A percentile compares a stretch with the other conserved stretches of the same genome.
These are phyloP conservation scores for Cocos nucifera DNA, from an alignment of 176 grass and related monocot species.

Conservation along the genomic window DNA sequence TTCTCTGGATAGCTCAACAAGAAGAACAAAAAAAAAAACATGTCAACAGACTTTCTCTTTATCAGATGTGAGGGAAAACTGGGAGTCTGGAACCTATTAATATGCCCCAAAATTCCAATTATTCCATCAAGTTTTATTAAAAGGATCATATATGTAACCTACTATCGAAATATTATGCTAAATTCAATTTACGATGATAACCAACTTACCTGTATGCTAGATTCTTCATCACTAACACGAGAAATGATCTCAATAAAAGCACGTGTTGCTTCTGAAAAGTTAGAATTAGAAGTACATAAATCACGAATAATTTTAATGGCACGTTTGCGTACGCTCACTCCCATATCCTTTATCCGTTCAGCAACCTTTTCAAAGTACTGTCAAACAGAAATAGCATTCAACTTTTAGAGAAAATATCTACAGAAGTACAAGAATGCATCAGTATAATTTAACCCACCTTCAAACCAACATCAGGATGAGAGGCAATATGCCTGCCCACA, in stretches of 20 bases:
- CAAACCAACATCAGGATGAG: slow-evolving; percentile 95
- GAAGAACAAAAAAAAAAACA: no score
- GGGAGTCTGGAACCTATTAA: no score
- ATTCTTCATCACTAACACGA: slow-evolving; percentile 97
- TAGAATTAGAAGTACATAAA: slow-evolving; percentile 78
- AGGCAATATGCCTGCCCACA: slow-evolving; percentile 97
- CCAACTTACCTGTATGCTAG: slow-evolving; percentile 78
- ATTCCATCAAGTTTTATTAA: no score
- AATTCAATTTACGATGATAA: neutral
- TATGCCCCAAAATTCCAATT: no score
- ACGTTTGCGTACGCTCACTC: slow-evolving; percentile 97
- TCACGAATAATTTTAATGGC: slow-evolving; percentile 97
- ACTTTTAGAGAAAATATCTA: slow-evolving; percentile 15
- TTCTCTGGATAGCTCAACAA: no score
- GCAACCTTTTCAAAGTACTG: slow-evolving; percentile 99
- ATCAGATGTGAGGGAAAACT: no score
- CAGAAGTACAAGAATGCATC: slow-evolving; percentile 17
- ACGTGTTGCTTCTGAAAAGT: slow-evolving; percentile 46
- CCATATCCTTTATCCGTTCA: slow-evolving; percentile 95
- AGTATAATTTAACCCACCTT: slow-evolving; percentile 46
- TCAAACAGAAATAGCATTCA: slow-evolving; percentile 17
- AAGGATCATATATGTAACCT: no score
- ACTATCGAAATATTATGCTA: no score
- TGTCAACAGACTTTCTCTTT: no score
- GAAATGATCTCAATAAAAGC: slow-evolving; percentile 99